phyloP scores from a whole-genome alignment of 176 grass and related monocot species.

The Dactylis glomerata region DNA sequence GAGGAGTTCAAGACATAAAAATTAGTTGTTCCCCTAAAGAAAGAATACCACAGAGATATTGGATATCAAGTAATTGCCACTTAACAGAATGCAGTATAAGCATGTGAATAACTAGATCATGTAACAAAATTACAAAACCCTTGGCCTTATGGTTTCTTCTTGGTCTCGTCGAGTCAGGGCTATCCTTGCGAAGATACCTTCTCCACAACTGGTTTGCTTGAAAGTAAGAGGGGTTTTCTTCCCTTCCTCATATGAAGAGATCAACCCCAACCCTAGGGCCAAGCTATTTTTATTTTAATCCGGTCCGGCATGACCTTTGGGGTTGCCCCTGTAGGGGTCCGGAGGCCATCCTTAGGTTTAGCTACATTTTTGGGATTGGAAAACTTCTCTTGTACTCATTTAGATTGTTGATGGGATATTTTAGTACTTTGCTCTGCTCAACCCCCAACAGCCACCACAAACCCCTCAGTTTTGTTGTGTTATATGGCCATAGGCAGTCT shows the following conservation, averaged over 20 bases:
- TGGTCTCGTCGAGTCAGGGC: not conserved
- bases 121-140: not conserved
- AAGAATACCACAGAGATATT: not conserved
- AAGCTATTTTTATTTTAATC: not conserved
- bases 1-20: slow-evolving; percentile 23
- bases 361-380: not conserved
- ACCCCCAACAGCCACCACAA: slow-evolving; percentile 3
- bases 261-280: not conserved
- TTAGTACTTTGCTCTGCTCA: not conserved
- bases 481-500: not conserved
- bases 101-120: slow-evolving; percentile 10
- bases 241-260: not conserved
- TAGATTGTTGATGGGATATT: not conserved
- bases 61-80: not conserved
- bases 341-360: not conserved
- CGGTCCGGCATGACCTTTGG: not conserved
- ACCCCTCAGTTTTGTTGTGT: not conserved
- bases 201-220: not conserved
- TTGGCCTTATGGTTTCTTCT: not conserved
- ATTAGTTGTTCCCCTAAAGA: not conserved
- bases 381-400: not conserved
- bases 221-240: not conserved
- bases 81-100: not conserved
- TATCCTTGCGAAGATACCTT: not conserved
- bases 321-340: not conserved